Evolutionary conservation across 768 basidiomycete species (phyloP).

Genomic region (Tubosaeta sp.): DNA sequence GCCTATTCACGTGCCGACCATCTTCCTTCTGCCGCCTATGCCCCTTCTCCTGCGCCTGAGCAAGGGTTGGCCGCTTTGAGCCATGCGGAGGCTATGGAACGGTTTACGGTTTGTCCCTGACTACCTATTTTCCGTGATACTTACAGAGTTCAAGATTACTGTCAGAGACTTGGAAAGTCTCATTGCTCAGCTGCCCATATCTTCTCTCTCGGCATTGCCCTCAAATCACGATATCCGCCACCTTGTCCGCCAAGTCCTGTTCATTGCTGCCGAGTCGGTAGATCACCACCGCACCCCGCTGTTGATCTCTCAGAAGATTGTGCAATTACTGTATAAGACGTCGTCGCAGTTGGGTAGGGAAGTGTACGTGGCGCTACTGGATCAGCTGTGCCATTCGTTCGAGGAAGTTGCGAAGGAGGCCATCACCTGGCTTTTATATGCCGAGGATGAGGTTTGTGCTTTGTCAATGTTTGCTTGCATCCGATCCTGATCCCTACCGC

Average conservation of each 20-base stretch:
- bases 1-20: conserved; percentile 55
- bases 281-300: conserved; percentile 86
- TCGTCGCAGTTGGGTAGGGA: conserved; percentile 82
- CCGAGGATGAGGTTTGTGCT: conserved; percentile 84
- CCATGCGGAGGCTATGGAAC: conserved; percentile 85
- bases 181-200: conserved; percentile 67
- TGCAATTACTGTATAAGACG: conserved; percentile 91
- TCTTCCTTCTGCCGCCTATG: conserved; percentile 42
- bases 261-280: conserved; percentile 71
- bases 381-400: conserved; percentile 83
- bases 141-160: conserved; percentile 18
- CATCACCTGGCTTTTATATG: conserved; percentile 92
- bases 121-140: neutral
- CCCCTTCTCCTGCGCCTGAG: conserved; percentile 64
- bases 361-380: conserved; percentile 85
- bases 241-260: conserved; percentile 77
- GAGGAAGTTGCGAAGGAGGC: conserved; percentile 96
- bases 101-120: conserved; percentile 59
- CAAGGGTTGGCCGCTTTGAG: conserved; percentile 45
- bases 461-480: neutral
- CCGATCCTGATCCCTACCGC: conserved; percentile 9
- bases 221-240: conserved; percentile 84
- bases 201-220: conserved; percentile 67
- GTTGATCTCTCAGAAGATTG: conserved; percentile 93
- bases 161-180: conserved; percentile 74